Conservation (phyloP, 495 filamentous ascomycete species). For the Ramalina peruviana region DNA sequence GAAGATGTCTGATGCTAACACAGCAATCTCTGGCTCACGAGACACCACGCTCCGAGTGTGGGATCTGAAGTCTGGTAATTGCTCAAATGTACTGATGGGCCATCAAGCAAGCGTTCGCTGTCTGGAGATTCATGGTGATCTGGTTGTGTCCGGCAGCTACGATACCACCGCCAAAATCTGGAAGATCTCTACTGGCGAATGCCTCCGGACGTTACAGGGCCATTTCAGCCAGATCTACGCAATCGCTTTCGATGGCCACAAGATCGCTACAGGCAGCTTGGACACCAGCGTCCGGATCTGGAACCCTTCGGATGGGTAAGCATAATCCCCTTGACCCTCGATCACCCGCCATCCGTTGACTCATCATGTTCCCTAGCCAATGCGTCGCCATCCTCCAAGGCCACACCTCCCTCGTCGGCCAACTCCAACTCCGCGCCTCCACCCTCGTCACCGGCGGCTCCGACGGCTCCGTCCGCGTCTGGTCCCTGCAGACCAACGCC, state of each 20-base stretch:
- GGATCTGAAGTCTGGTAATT: conserved; percentile 79
- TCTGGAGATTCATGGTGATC: conserved; percentile 86
- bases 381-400: conserved; percentile 90
- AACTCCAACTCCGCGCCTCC: conserved; percentile 86
- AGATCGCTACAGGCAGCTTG: conserved; percentile 91
- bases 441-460: conserved; percentile 93
- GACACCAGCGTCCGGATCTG: conserved; percentile 96
- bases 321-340: neutral
- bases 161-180: conserved; percentile 94
- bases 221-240: conserved; percentile 99
- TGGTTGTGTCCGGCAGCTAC: conserved; percentile 92
- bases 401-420: conserved; percentile 93
- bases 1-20: conserved; percentile 90
- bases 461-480: conserved; percentile 88
- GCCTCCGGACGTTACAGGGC: conserved; percentile 74
- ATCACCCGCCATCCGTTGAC: neutral
- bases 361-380: conserved; percentile 31
- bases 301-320: conserved; percentile 82
- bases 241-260: conserved; percentile 84
- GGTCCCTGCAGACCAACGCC: conserved; percentile 77
- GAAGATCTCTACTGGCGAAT: conserved; percentile 89
- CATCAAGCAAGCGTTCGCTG: conserved; percentile 96
- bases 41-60: conserved; percentile 91
- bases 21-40: conserved; percentile 88
- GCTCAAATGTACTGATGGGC: conserved; percentile 81